Percentiles rank a stretch among this genome's conserved stretches.
Conservation (phyloP, 1,284 basidiomycete genomes). For the Cutaneotrichosporon sp. region DNA sequence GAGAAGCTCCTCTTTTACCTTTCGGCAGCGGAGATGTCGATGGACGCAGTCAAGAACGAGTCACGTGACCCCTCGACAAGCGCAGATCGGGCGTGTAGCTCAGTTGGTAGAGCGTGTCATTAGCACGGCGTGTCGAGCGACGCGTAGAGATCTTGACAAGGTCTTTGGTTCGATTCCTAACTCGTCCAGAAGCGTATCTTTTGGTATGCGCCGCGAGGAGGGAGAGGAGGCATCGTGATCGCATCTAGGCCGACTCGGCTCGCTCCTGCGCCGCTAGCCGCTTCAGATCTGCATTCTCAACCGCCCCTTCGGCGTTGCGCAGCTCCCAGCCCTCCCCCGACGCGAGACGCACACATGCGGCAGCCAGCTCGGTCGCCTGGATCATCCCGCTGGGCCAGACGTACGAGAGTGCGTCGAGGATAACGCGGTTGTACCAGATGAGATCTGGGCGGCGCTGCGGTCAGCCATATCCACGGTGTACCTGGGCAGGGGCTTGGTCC, state of each 20-base stretch:
- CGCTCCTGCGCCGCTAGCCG: neutral
- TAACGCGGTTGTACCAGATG: neutral
- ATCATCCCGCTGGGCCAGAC: slow-evolving; percentile 23
- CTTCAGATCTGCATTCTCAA: neutral
- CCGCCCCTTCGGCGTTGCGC: neutral
- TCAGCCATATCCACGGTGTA: no score
- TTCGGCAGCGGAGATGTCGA: neutral
- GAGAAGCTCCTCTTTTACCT: neutral
- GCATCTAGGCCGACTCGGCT: no score
- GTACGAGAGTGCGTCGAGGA: slow-evolving; percentile 7
- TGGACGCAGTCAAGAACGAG: neutral
- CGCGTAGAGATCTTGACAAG: neutral
- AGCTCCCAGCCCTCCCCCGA: slow-evolving; percentile 33
- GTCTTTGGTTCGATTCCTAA: slow-evolving; percentile 2
- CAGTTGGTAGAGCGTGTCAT: slow-evolving; percentile 2
- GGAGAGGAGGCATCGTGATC: no score
- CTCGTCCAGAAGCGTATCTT: neutral
- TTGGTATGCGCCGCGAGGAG: neutral
- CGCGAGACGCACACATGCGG: slow-evolving; percentile 23
- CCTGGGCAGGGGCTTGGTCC: no score
- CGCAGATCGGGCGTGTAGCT: neutral
- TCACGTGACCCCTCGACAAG: neutral
- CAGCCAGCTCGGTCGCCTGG: slow-evolving; percentile 17
- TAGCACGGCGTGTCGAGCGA: neutral
- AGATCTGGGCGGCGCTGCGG: slow-evolving; percentile 14